A percentile compares a stretch with the other conserved stretches of the same genome.
phyloP scores from a whole-genome alignment of 1,284 basidiomycete genomes.

The Apiotrichum laibachii region DNA sequence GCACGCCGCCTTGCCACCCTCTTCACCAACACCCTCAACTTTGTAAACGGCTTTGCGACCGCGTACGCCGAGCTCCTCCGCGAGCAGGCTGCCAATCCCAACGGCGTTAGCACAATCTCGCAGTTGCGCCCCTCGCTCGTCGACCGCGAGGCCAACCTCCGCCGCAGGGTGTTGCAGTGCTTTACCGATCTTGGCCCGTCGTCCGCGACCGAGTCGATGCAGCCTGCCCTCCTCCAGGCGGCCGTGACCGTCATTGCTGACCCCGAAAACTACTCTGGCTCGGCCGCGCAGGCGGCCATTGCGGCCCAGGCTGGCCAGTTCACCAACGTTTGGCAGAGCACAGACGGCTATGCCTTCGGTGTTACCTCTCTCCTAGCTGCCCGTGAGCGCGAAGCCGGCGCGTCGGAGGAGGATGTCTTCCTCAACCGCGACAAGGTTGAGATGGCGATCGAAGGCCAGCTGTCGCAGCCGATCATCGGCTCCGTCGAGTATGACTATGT shows the following conservation, averaged over 20 bases:
- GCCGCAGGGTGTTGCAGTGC: constrained; percentile 83
- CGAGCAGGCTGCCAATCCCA: constrained; percentile 47
- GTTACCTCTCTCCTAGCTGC: constrained; percentile 66
- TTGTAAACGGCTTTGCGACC: constrained; percentile 63
- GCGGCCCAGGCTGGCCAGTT: constrained; percentile 82
- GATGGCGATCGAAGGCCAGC: constrained; percentile 69
- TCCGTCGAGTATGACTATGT: constrained; percentile 85
- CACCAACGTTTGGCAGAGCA: constrained; percentile 77
- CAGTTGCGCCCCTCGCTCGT: constrained; percentile 63
- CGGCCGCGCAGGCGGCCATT: constrained; percentile 87
- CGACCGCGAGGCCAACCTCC: constrained; percentile 77
- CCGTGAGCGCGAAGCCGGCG: constrained; percentile 38
- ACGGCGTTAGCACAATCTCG: constrained; percentile 35
- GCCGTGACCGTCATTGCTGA: constrained; percentile 82
- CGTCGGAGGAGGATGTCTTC: constrained; percentile 56
- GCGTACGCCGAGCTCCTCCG: constrained; percentile 51
- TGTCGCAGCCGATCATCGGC: constrained; percentile 73
- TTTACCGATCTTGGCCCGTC: constrained; percentile 77
- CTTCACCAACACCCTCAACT: constrained; percentile 84
- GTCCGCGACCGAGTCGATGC: constrained; percentile 75
- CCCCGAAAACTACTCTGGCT: constrained; percentile 64
- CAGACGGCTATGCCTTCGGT: constrained; percentile 90
- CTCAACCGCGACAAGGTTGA: constrained; percentile 76
- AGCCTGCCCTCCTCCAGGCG: constrained; percentile 76
- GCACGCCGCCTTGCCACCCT: constrained; percentile 81